Evolutionary conservation across 345 rosid genomes (phyloP), one percentile per base, ranked within the genome.

Genomic region (Populus simonii): DNA sequence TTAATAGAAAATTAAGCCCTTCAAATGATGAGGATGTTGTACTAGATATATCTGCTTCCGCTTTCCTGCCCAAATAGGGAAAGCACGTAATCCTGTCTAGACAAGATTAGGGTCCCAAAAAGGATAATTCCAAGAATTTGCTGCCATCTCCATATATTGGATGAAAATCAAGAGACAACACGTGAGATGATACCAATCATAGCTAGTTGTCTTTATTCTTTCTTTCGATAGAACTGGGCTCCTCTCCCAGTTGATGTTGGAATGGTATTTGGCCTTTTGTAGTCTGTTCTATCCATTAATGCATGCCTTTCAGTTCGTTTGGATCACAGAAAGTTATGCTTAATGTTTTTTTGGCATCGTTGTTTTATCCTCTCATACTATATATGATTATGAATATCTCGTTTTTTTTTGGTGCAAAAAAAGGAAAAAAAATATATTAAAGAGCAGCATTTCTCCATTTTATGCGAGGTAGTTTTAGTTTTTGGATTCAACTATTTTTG

Each of bases 41-140:
- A 20, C 13, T 6, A 11, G 45, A 18, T 18, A 0, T 35, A 23
- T 2, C 20, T 33, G 7, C 16, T 7, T 57, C 23, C 13, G 31
- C 22, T 49, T 62, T 45, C 38, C 65, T 68, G 49, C 31, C 85
- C 72, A 76, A 72, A 79, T 67, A 16, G 80, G 80, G 77, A 75
- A 83, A 79, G 75, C 61, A 72, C 15, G 29, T 55, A 31, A 71
- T 66, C 16, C 20, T 22, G 55, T 55, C 33, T 10, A 22, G 70
- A 16, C 22, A 62, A 66, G 23, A 61, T 41, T 22, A 27, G 49
- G 70, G 61, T 49, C 80, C 78, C 45, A 49, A 83, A 76, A 39
- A 70, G 80, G 75, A 49, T 62, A 73, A 62, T 45, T 72, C 78
- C 35, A 72, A 16, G 65, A 68, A 71, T 39, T 55, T 72, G 73